These are phyloP conservation scores for Clitopilus hobsonii DNA, from an alignment of 768 basidiomycete genomes.

Conservation along the genomic window DNA sequence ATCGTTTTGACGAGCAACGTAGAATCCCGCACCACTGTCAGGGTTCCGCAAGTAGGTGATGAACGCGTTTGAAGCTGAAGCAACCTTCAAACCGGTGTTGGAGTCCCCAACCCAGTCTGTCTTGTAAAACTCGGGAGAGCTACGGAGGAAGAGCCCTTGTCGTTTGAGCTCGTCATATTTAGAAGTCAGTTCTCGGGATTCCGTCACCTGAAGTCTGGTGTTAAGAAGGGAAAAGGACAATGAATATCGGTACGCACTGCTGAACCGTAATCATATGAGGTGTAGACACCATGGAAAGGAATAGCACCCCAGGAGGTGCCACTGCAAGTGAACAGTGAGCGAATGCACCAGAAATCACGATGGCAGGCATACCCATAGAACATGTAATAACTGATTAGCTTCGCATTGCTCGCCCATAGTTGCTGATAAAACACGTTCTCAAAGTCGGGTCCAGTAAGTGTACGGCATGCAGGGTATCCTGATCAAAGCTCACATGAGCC, in stretches of 20 bases:
- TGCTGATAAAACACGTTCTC: constrained; percentile 76
- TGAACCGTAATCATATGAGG: constrained; percentile 81
- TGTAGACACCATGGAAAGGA: constrained; percentile 74
- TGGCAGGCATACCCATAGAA: constrained; percentile 55
- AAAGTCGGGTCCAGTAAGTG: constrained; percentile 69
- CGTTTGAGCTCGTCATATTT: constrained; percentile 80
- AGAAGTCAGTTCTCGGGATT: constrained; percentile 57
- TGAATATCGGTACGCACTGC: constrained; percentile 31
- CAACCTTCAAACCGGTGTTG: constrained; percentile 37
- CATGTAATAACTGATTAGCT: constrained; percentile 85
- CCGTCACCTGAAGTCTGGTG: constrained; percentile 40
- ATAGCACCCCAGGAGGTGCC: constrained; percentile 85
- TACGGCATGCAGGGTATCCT: constrained; percentile 63
- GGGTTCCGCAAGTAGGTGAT: constrained; percentile 66
- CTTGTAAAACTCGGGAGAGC: constrained; percentile 74
- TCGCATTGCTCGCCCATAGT: constrained; percentile 78
- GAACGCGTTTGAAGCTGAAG: constrained; percentile 43
- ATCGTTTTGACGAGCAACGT: constrained; percentile 61
- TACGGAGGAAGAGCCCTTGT: constrained; percentile 74
- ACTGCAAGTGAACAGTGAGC: constrained; percentile 28
- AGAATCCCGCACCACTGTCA: constrained; percentile 62
- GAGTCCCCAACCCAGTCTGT: constrained; percentile 71
- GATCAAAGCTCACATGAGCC: not conserved
- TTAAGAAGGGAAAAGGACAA: not conserved
- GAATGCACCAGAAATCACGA: not conserved